Base-by-base conservation (phyloP, 352 stramenopile genomes). In the Globisporangium lucens region DNA sequence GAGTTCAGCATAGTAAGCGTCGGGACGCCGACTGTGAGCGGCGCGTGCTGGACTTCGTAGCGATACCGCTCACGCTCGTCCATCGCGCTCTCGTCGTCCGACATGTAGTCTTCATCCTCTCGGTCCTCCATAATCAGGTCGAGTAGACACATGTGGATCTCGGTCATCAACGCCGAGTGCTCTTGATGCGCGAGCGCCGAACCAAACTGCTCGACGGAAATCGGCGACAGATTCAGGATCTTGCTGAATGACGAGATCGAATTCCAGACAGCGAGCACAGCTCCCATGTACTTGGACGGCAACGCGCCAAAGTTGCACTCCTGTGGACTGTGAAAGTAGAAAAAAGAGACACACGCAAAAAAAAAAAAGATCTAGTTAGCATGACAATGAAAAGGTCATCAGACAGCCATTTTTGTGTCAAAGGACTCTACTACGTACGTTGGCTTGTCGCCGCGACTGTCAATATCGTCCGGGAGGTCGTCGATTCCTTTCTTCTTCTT, bases 61-160 rank as follows among this genome's bases (percentile, higher is more conserved):
- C 84, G 82, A 68, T 90, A 94, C 8, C 84, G 84, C 53, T 95
- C 89, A 24, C 77, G 71, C 51, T 94, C 85, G 60, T 96, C 89
- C 76, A 93, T 90, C 6, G 82, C 77, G 9, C 63, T 80, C 70
- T 96, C 89, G 30, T 95, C 89, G 63, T 96, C 89, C 2, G 87
- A 94, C 43, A 92, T 71, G 64, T 94, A 93, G 58, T 94, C 84
- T n/a, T 95, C 89, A 57, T 93, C 87, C 62, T 95, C 87, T 41
- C 83, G 86, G 67, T 94, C 85, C 56, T 90, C 86, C 5, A 96
- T 68, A 30, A 96, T 82, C 6, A 91, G 72, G 51, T 93, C 81
- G n/a, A 96, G 67, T 15, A 96, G 71, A 36, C 84, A 92, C 89
- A 96, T 85, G 69, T 96, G 89, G 9, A 96, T 72, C 60, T 96